These are phyloP conservation scores for Wallacemonas sp. DNA, from an alignment of 208 protist species.

Conservation along the genomic window DNA sequence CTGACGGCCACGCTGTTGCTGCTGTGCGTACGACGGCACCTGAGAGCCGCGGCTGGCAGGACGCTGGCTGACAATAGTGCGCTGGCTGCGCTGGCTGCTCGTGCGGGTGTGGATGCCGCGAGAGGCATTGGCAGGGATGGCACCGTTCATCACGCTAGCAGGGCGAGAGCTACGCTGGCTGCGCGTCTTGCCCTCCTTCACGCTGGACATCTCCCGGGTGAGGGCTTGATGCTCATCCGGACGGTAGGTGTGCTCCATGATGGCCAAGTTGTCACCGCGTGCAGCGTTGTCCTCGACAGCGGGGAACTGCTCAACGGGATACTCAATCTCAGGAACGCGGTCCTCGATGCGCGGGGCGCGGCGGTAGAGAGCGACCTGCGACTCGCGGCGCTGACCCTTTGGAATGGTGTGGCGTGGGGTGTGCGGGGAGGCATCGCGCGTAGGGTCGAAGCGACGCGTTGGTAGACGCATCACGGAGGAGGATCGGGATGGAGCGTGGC, in stretches of 20 bases:
- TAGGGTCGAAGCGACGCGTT: constrained; percentile 43
- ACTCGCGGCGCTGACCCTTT: constrained; percentile 7
- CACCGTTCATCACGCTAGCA: constrained; percentile 9
- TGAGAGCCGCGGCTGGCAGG: constrained; percentile 6
- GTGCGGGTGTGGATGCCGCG: constrained; percentile 7
- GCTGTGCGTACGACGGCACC: not conserved
- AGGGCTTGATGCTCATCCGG: not conserved
- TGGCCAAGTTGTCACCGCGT: constrained; percentile 7
- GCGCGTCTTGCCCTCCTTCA: not conserved
- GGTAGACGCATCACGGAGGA: constrained; percentile 56
- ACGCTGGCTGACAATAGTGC: constrained; percentile 12
- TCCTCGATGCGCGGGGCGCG: constrained; percentile 1
- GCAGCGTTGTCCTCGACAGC: constrained; percentile 7
- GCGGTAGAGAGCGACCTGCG: constrained; percentile 27
- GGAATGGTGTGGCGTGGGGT: constrained; percentile 13
- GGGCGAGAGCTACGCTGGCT: constrained; percentile 14
- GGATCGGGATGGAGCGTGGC: constrained; percentile 41
- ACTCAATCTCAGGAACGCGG: constrained; percentile 2
- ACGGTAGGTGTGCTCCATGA: constrained; percentile 8
- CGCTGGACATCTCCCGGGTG: constrained; percentile 12
- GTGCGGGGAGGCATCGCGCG: constrained; percentile 4
- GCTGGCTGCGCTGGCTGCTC: constrained; percentile 7
- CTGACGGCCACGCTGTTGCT: constrained; percentile 3
- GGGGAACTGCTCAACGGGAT: not conserved
- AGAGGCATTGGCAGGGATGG: not conserved